Evolutionary conservation across 176 grass and related monocot genomes (phyloP).

Genomic region (Triticum timopheevii): DNA sequence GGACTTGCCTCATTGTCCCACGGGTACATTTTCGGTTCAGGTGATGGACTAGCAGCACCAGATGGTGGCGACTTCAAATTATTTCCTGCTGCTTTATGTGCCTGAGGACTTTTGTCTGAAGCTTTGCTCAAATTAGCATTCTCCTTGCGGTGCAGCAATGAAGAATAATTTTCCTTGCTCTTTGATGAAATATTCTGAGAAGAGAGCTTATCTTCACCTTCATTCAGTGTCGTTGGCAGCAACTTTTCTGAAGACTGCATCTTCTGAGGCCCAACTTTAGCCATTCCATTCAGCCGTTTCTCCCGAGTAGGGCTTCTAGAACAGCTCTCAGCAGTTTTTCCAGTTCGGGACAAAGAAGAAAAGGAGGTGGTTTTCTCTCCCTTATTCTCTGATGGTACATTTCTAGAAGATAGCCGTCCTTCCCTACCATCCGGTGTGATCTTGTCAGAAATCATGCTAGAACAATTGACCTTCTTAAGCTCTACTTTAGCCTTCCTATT

Average conservation of each 20-base stretch:
- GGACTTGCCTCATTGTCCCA: slow-evolving; percentile 43
- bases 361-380: slow-evolving; percentile 42
- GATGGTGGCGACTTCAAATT: slow-evolving; percentile 27
- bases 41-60: slow-evolving; percentile 37
- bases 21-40: slow-evolving; percentile 40
- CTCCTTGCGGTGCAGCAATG: neutral
- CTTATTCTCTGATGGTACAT: slow-evolving; percentile 35
- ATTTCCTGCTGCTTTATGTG: slow-evolving; percentile 27
- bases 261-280: slow-evolving; percentile 32
- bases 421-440: slow-evolving; percentile 34
- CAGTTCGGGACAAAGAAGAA: slow-evolving; percentile 46
- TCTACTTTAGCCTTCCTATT: slow-evolving; percentile 55
- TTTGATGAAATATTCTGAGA: slow-evolving; percentile 41
- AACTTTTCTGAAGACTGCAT: slow-evolving; percentile 38
- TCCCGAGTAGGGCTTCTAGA: slow-evolving; percentile 46
- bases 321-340: slow-evolving; percentile 38
- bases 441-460: slow-evolving; percentile 52
- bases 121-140: slow-evolving; percentile 31
- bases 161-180: slow-evolving; percentile 35
- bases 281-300: slow-evolving; percentile 19
- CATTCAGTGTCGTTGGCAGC: no score
- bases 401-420: slow-evolving; percentile 33
- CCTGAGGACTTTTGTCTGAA: slow-evolving; percentile 42
- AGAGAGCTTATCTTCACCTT: slow-evolving; percentile 27
- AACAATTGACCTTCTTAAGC: slow-evolving; percentile 44